Conservation (phyloP, 2,329 filamentous ascomycete species). For the Aspergillus arachidicola region DNA sequence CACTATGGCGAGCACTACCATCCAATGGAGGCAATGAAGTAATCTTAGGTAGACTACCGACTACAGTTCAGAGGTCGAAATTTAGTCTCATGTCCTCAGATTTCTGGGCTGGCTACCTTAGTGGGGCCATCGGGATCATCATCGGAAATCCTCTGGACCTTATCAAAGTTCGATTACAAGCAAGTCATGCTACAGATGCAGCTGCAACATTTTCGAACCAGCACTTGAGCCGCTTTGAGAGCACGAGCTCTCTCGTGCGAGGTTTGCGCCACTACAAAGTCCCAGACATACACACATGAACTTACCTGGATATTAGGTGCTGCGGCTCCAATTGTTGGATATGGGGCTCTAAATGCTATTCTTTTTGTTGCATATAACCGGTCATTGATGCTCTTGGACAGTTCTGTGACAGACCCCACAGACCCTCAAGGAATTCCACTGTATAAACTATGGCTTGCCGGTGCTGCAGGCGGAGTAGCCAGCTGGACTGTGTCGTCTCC, state of each 20-base stretch:
- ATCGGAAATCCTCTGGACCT: constrained; percentile 86
- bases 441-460: constrained; percentile 74
- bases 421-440: constrained; percentile 54
- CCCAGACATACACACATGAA: not conserved
- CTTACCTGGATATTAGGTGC: constrained; percentile 57
- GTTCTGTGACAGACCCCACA: constrained; percentile 45
- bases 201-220: constrained; percentile 24
- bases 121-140: constrained; percentile 81
- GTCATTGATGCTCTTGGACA: constrained; percentile 65
- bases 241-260: constrained; percentile 40
- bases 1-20: not conserved
- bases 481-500: constrained; percentile 86
- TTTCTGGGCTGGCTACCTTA: constrained; percentile 92
- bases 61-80: not conserved
- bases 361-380: constrained; percentile 91
- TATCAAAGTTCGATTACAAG: constrained; percentile 80
- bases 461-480: constrained; percentile 77
- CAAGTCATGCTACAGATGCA: constrained; percentile 44
- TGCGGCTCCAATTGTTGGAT: constrained; percentile 83
- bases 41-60: not conserved
- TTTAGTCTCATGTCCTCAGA: constrained; percentile 71
- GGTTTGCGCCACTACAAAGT: constrained; percentile 27
- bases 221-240: constrained; percentile 38
- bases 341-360: constrained; percentile 86
- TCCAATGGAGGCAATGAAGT: not conserved